These are phyloP conservation scores for Phalaenopsis aphrodite DNA, from an alignment of 106 monocot genomes.

Conservation along the genomic window DNA sequence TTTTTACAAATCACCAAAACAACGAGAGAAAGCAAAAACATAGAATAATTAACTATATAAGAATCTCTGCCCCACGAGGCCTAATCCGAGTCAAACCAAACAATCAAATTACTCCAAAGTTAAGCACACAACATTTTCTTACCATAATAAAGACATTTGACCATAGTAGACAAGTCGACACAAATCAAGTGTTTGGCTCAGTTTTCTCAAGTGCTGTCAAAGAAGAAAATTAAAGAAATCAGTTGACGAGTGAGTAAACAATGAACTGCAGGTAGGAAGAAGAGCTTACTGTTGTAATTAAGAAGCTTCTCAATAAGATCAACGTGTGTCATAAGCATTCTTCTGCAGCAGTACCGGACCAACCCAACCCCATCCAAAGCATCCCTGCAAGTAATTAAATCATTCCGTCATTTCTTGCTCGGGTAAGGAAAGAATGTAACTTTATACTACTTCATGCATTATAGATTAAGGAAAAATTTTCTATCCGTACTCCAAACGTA, in stretches of 20 bases:
- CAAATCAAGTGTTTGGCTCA: background rate
- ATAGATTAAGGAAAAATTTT: too few relatives aligned
- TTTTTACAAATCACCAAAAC: too few relatives aligned
- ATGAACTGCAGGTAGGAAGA: background rate
- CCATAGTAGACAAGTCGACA: background rate
- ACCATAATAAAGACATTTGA: too few relatives aligned
- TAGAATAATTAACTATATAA: too few relatives aligned
- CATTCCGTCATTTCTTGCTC: background rate
- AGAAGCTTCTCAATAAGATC: conserved; percentile 98
- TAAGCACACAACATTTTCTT: too few relatives aligned
- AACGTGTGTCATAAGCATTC: conserved; percentile 98
- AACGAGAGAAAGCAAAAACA: too few relatives aligned
- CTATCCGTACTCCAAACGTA: too few relatives aligned
- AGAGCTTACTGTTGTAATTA: conserved; percentile 68
- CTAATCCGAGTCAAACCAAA: too few relatives aligned
- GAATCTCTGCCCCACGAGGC: too few relatives aligned
- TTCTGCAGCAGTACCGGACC: conserved; percentile 82
- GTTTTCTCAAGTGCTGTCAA: conserved; percentile 22
- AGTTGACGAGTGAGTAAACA: background rate
- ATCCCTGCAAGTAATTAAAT: conserved; percentile 27
- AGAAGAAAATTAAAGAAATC: background rate
- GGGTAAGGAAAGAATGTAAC: background rate
- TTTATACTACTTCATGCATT: too few relatives aligned
- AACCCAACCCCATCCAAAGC: conserved; percentile 86
- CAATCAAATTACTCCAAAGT: too few relatives aligned